These are phyloP conservation scores for Dendrobium huoshanense DNA, from an alignment of 106 monocot species.

Conservation along the genomic window DNA sequence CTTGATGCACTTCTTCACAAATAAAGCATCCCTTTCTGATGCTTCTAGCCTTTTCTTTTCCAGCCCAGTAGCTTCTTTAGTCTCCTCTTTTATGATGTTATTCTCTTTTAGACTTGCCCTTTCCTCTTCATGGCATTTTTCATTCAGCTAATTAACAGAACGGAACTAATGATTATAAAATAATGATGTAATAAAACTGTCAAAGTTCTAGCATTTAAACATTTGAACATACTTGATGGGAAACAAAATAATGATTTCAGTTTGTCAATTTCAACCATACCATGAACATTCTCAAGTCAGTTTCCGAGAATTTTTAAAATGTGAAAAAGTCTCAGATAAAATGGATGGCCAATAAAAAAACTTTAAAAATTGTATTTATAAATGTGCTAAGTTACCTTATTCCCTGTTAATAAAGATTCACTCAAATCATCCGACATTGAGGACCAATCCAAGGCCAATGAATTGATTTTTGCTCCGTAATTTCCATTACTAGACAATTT, in stretches of 20 bases:
- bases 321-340: background rate
- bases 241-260: slow-evolving; percentile 26
- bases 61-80: slow-evolving; percentile 11
- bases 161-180: background rate
- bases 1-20: slow-evolving; percentile 29
- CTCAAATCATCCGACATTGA: background rate
- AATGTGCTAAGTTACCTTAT: background rate
- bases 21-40: slow-evolving; percentile 32
- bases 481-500: slow-evolving; percentile 31
- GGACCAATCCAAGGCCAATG: background rate
- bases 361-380: background rate
- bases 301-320: slow-evolving; percentile 35
- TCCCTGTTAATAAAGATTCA: background rate
- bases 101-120: no score
- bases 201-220: background rate
- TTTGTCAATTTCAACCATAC: slow-evolving; percentile 16
- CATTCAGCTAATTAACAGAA: background rate
- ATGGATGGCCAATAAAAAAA: background rate
- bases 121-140: no score
- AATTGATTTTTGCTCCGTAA: background rate
- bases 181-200: background rate
- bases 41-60: slow-evolving; percentile 47
- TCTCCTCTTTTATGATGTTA: no score
- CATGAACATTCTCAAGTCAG: slow-evolving; percentile 30
- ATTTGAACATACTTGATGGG: slow-evolving; percentile 7